Percentiles rank a stretch among this genome's conserved stretches.
These are phyloP conservation scores for Phyllostachys edulis DNA, from an alignment of 176 grass and related monocot species.

Conservation along the genomic window DNA sequence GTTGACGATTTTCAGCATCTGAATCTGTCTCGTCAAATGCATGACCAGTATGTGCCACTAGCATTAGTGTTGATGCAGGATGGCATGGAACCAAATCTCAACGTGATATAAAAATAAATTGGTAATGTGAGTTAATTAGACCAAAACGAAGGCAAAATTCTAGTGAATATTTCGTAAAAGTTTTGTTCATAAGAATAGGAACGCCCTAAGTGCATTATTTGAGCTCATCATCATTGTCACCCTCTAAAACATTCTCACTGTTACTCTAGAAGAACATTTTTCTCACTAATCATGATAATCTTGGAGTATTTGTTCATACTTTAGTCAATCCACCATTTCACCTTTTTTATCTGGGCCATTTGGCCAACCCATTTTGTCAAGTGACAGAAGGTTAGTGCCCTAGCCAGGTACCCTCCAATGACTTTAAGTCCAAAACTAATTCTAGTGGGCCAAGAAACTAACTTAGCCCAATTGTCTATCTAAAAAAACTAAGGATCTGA, in stretches of 20 bases:
- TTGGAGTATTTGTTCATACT: not conserved
- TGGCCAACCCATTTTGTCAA: not conserved
- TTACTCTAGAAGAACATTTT: not conserved
- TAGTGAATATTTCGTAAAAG: not conserved
- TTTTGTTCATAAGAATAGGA: not conserved
- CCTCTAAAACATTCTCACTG: not conserved
- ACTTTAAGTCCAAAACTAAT: not conserved
- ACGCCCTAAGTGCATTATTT: not conserved
- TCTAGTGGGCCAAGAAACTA: too few relatives aligned
- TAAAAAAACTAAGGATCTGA: not conserved
- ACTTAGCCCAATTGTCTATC: not conserved
- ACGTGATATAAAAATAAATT: not conserved
- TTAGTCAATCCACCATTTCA: not conserved
- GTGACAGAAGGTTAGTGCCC: not conserved
- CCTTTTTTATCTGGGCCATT: not conserved
- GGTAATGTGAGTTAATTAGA: not conserved
- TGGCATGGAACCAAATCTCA: not conserved
- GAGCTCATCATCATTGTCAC: too few relatives aligned
- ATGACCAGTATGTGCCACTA: not conserved
- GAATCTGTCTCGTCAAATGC: not conserved
- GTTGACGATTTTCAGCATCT: conserved; percentile 24
- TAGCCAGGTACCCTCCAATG: not conserved
- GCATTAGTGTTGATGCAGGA: not conserved
- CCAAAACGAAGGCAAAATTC: not conserved
- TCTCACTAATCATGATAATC: not conserved